Conservation (phyloP, 2,329 filamentous ascomycete genomes). For the Hawksworthiomyces lignivorus region DNA sequence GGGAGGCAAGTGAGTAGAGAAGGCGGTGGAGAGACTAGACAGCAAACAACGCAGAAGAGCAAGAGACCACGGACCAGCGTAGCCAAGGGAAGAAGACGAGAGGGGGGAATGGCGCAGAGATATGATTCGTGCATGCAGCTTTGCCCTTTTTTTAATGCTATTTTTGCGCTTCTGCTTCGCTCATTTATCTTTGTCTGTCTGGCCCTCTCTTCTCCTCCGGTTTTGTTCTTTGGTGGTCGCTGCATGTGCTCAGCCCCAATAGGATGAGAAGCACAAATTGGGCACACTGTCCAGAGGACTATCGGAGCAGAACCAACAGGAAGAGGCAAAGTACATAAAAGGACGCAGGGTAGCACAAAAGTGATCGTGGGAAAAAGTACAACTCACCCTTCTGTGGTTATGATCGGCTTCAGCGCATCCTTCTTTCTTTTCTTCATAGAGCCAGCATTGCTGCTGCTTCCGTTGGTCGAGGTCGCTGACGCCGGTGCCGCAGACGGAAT, state of each 20-base stretch:
- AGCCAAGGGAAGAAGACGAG: no score
- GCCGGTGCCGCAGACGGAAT: conserved; percentile 6
- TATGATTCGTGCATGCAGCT: conserved; percentile 9
- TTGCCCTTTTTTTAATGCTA: not conserved
- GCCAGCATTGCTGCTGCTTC: conserved; percentile 4
- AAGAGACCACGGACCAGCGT: not conserved
- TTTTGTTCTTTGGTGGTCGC: not conserved
- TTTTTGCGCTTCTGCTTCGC: no score
- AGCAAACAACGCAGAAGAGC: no score
- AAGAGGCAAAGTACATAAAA: not conserved
- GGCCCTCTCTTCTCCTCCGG: not conserved
- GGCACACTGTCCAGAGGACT: no score
- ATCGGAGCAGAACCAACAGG: no score
- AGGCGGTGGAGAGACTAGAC: no score
- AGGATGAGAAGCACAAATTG: not conserved
- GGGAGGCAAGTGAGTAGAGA: conserved; percentile 7
- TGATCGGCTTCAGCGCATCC: conserved; percentile 66
- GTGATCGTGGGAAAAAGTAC: no score
- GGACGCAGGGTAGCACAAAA: not conserved
- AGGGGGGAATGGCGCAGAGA: no score
- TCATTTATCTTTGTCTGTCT: not conserved
- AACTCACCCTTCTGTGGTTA: conserved; percentile 53
- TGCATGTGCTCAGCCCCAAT: not conserved
- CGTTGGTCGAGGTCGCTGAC: not conserved
- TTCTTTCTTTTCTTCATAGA: conserved; percentile 64